A percentile compares a stretch with the other conserved stretches of the same genome.
Evolutionary conservation across 257 asterid species (phyloP).

Genomic region (Lantana camara): DNA sequence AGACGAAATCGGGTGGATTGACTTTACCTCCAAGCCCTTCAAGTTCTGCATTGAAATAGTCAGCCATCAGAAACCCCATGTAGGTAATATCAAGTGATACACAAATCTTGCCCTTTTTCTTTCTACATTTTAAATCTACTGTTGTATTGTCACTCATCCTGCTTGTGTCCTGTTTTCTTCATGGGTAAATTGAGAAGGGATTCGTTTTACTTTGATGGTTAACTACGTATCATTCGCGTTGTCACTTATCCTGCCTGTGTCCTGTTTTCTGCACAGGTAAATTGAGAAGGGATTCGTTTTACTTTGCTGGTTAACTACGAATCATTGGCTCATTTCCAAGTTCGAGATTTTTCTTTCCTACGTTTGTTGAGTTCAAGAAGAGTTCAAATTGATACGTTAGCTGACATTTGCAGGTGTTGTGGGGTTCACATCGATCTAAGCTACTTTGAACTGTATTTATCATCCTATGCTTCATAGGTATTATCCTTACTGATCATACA

Average conservation of each 20-base stretch:
- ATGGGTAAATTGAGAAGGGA: slow-evolving; percentile 6
- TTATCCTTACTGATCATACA: no score
- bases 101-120: not conserved
- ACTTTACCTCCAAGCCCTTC: slow-evolving; percentile 68
- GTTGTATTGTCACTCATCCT: slow-evolving; percentile 33
- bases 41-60: slow-evolving; percentile 77
- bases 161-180: not conserved
- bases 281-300: slow-evolving; percentile 14
- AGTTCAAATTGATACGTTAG: no score
- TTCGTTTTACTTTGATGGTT: slow-evolving; percentile 23
- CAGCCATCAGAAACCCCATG: slow-evolving; percentile 94
- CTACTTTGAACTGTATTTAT: no score
- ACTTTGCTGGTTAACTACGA: slow-evolving; percentile 20
- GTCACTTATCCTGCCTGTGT: slow-evolving; percentile 15
- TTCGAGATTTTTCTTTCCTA: not conserved
- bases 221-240: slow-evolving; percentile 2
- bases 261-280: not conserved
- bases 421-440: no score
- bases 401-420: no score
- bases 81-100: slow-evolving; percentile 46
- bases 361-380: no score
- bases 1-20: slow-evolving; percentile 82
- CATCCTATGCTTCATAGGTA: no score
- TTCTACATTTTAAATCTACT: slow-evolving; percentile 27
- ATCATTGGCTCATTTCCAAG: not conserved